phyloP scores from a whole-genome alignment of 805 yeast species.

The Candida andamanensis region DNA sequence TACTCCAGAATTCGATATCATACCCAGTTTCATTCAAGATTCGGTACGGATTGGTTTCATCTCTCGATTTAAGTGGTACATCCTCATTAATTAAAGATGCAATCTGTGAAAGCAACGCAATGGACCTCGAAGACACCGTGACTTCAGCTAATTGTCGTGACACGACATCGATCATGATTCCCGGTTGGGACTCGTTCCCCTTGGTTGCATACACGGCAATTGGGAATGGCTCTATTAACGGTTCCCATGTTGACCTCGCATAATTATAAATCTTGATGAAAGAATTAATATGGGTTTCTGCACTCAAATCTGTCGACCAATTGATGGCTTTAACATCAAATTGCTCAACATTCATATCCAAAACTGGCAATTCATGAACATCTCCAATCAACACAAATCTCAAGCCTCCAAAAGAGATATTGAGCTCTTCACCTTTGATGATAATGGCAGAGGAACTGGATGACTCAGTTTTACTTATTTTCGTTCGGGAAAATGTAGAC shows the following conservation, averaged over 20 bases:
- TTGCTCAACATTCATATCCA: conserved; percentile 70
- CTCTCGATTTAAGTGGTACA: conserved; percentile 56
- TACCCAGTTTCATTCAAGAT: conserved; percentile 83
- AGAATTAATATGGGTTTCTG: conserved; percentile 60
- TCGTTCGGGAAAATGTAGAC: conserved; percentile 40
- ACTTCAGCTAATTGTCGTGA: conserved; percentile 75
- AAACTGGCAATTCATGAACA: conserved; percentile 82
- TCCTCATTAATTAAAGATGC: conserved; percentile 53
- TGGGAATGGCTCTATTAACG: conserved; percentile 84
- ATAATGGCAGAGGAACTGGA: conserved; percentile 29
- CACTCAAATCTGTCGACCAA: conserved; percentile 83
- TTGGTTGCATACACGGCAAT: conserved; percentile 65
- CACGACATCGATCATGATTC: conserved; percentile 58
- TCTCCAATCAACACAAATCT: conserved; percentile 84
- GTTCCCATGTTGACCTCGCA: conserved; percentile 92
- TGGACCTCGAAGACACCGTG: conserved; percentile 74
- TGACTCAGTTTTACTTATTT: conserved; percentile 13
- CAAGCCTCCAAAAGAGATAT: conserved; percentile 65
- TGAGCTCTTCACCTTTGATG: conserved; percentile 64
- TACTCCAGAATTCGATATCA: conserved; percentile 80
- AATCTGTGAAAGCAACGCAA: conserved; percentile 71
- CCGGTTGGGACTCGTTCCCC: conserved; percentile 32
- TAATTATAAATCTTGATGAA: conserved; percentile 78
- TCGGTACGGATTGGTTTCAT: conserved; percentile 75
- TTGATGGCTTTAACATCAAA: conserved; percentile 65